Evolutionary conservation across 1,284 basidiomycete genomes (phyloP).

Genomic region (Malassezia globosa): DNA sequence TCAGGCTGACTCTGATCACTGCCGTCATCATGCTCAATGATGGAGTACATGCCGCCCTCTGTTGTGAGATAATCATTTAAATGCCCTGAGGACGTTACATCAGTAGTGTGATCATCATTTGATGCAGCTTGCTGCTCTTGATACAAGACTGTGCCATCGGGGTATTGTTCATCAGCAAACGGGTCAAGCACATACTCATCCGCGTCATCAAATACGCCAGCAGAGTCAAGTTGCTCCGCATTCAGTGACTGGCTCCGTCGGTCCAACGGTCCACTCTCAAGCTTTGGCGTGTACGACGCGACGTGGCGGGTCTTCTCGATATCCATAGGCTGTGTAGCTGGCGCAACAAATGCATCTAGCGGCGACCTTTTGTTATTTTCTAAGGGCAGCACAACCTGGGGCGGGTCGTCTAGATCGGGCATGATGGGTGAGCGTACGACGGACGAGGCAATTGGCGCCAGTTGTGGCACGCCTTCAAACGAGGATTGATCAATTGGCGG

Average conservation of each 20-base stretch:
- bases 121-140: background rate
- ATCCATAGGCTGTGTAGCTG: conserved; percentile 1
- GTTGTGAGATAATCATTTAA: conserved; percentile 5
- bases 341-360: background rate
- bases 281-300: background rate
- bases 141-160: conserved; percentile 14
- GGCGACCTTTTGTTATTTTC: background rate
- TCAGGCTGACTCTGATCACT: background rate
- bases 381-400: background rate
- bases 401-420: conserved; percentile 1
- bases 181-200: conserved; percentile 13
- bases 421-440: background rate
- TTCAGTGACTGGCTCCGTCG: background rate
- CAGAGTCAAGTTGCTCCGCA: background rate
- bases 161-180: conserved; percentile 12
- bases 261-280: conserved; percentile 1
- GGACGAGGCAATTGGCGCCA: background rate
- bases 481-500: background rate
- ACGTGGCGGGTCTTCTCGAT: background rate
- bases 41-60: conserved; percentile 9
- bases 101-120: background rate
- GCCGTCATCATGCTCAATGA: background rate
- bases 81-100: background rate
- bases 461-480: background rate
- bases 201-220: conserved; percentile 16